Conservation (phyloP, 2,329 filamentous ascomycete species). For the Monascus ruber region DNA sequence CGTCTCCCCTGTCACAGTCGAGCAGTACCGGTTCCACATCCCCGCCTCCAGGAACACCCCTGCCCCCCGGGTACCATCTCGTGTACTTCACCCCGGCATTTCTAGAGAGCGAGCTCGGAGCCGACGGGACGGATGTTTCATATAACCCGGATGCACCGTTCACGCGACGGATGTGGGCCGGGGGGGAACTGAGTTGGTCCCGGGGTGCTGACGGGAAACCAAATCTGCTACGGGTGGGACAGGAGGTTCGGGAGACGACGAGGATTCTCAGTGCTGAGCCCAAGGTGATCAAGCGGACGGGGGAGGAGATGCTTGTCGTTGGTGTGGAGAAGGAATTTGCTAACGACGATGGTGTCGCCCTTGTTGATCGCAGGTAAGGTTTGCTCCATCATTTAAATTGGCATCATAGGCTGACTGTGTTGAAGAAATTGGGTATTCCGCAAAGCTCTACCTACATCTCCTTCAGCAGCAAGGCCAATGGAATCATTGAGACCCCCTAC, state of each 20-base stretch:
- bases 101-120: constrained; percentile 43
- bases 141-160: constrained; percentile 52
- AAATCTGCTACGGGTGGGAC: constrained; percentile 42
- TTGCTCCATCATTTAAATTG: not conserved
- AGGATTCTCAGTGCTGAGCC: constrained; percentile 41
- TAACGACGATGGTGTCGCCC: constrained; percentile 39
- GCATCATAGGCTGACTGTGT: constrained; percentile 6
- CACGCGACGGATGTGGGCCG: constrained; percentile 57
- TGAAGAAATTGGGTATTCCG: constrained; percentile 36
- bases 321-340: constrained; percentile 51
- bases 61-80: constrained; percentile 52
- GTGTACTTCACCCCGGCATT: constrained; percentile 52
- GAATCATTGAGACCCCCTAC: constrained; percentile 1
- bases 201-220: constrained; percentile 15
- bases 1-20: constrained; percentile 24
- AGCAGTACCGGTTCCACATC: constrained; percentile 11
- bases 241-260: constrained; percentile 47
- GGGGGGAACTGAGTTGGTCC: constrained; percentile 47
- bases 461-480: constrained; percentile 3
- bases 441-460: constrained; percentile 20
- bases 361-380: not conserved
- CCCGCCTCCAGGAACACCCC: constrained; percentile 35
- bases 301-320: constrained; percentile 53
- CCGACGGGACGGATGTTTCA: constrained; percentile 49
- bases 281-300: constrained; percentile 44